These are phyloP conservation scores for Cyberlindnera maritima DNA, from an alignment of 805 yeast species.

Conservation along the genomic window DNA sequence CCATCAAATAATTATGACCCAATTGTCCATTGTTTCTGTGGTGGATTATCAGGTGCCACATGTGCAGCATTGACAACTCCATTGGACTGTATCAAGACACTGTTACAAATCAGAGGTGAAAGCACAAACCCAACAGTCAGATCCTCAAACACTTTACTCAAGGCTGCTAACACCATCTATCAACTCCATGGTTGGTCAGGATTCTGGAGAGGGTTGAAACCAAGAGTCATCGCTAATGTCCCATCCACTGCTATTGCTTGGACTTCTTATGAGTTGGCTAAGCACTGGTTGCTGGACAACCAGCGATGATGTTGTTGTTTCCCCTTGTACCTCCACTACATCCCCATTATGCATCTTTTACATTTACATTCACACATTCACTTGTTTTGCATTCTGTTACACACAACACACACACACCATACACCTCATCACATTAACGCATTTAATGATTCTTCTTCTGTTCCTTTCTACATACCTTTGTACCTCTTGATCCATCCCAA, in stretches of 20 bases:
- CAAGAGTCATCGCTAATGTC: slow-evolving; percentile 87
- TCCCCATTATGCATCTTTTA: too few relatives aligned
- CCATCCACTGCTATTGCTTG: slow-evolving; percentile 97
- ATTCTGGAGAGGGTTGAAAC: slow-evolving; percentile 81
- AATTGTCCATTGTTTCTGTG: slow-evolving; percentile 84
- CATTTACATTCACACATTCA: background rate
- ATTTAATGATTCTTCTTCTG: background rate
- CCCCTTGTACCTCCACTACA: too few relatives aligned
- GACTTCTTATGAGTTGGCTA: slow-evolving; percentile 98
- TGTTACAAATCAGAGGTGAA: slow-evolving; percentile 76
- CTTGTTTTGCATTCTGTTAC: background rate
- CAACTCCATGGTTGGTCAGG: slow-evolving; percentile 59
- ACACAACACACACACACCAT: background rate
- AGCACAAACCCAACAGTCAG: slow-evolving; percentile 44
- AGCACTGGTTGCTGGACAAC: slow-evolving; percentile 36
- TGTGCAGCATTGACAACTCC: slow-evolving; percentile 97
- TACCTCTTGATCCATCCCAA: too few relatives aligned
- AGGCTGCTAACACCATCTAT: slow-evolving; percentile 70
- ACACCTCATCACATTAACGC: background rate
- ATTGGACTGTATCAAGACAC: slow-evolving; percentile 88
- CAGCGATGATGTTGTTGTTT: too few relatives aligned
- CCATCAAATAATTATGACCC: slow-evolving; percentile 84
- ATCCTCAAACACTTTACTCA: slow-evolving; percentile 59
- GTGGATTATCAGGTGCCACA: slow-evolving; percentile 90
- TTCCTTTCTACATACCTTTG: background rate